Base-by-base conservation (phyloP, 768 basidiomycete genomes). In the Tricholoma hemisulphureum region DNA sequence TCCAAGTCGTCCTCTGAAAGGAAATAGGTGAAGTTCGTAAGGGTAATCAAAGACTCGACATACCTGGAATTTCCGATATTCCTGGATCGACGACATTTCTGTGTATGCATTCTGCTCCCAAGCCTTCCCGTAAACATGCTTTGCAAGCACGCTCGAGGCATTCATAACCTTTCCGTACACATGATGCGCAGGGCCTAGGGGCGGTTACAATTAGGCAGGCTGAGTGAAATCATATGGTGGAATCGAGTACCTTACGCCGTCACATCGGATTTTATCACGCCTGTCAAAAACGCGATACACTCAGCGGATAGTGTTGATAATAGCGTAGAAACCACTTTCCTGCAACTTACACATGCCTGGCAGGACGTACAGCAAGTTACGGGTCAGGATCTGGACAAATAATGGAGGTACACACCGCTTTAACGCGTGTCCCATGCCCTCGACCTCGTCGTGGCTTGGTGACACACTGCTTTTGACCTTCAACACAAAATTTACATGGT, bases 221-320 rank as follows among this genome's bases (percentile, higher is more conserved):
- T 39, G 7, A 32, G 49, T 13, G 18, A 23, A 20, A 16, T 20
- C 11, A 21, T 41, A 14, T 16, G 9, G 11, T 37, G 10, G 23
- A 61, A 65, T 62, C n/a, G n/a, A n/a, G n/a, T 67, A 84, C 84
- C 83, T 78, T 57, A 75, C 69, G 14, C 85, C 85, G 63, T 84
- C 81, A 66, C 86, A 87, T 4, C 83, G 79, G 58, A 83, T 78
- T 67, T 87, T 87, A 68, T 85, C 81, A 31, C 80, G 82, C 70
- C 85, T 86, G 59, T 50, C 57, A 55, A 26, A 28, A 45, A 49
- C 20, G 16, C 58, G 32, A 61, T 59, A 53, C 60, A 49, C 3
- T 49, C 24, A 49, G 46, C 5, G 11, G 29, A 55, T 46, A 54
- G 62, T 53, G 65, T 58, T 62, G 55, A 9, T 48, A 48, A 35